Conservation (phyloP, 768 basidiomycete species). For the Rhodotorula graminis region DNA sequence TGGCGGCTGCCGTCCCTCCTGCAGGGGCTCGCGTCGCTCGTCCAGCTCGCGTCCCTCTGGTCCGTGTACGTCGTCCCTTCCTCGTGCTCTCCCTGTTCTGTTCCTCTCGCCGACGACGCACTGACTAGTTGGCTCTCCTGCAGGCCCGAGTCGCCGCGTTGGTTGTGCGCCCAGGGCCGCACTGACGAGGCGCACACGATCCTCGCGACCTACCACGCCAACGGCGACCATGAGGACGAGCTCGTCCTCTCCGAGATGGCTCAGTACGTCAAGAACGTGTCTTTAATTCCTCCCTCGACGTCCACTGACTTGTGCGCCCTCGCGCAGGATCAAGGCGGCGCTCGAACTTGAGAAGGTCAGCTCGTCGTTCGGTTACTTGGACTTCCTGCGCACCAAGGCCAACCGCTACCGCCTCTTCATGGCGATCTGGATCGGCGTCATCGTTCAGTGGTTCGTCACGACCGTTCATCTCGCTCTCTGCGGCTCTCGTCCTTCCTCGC, state of each 20-base stretch:
- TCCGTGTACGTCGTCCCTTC: not conserved
- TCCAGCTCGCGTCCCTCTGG: not conserved
- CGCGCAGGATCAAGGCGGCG: not conserved
- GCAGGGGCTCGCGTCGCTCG: slow-evolving; percentile 8
- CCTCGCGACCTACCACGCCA: slow-evolving; percentile 22
- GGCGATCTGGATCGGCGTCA: slow-evolving; percentile 17
- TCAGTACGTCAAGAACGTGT: not conserved
- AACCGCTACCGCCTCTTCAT: slow-evolving; percentile 29
- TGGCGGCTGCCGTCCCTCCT: slow-evolving; percentile 20
- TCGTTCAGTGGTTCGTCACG: not conserved
- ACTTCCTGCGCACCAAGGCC: slow-evolving; percentile 20
- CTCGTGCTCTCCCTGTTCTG: too few relatives aligned
- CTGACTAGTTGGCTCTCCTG: too few relatives aligned
- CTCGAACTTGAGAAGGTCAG: slow-evolving; percentile 7
- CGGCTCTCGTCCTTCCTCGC: too few relatives aligned
- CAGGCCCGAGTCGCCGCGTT: slow-evolving; percentile 33
- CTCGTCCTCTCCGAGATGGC: slow-evolving; percentile 16
- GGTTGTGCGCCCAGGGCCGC: slow-evolving; percentile 15
- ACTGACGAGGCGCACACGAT: slow-evolving; percentile 20
- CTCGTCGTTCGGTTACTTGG: not conserved
- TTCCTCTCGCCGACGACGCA: too few relatives aligned
- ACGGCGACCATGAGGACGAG: slow-evolving; percentile 16
- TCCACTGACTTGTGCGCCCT: too few relatives aligned
- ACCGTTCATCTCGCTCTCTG: not conserved
- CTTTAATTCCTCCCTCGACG: too few relatives aligned